Conservation (phyloP, 164 flowering plant genomes). For the Cinnamomum chago region DNA sequence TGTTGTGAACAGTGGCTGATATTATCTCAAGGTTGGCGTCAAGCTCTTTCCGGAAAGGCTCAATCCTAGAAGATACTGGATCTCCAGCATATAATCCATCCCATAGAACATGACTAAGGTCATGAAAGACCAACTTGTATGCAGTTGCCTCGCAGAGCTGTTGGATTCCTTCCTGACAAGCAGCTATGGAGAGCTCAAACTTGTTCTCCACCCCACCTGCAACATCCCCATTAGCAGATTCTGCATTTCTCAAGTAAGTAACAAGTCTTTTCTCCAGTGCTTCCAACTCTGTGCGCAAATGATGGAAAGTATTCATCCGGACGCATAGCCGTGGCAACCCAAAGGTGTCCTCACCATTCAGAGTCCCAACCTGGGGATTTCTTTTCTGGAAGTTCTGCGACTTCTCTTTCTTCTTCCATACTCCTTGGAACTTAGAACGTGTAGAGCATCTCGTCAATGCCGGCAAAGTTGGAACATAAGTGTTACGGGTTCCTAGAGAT, state of each 20-base stretch:
- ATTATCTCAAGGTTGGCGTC: slow-evolving; percentile 54
- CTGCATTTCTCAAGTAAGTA: slow-evolving; percentile 38
- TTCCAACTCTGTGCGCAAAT: slow-evolving; percentile 56
- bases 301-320: slow-evolving; percentile 76
- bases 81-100: slow-evolving; percentile 76
- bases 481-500: slow-evolving; percentile 65
- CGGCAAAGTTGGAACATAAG: slow-evolving; percentile 82
- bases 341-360: slow-evolving; percentile 39
- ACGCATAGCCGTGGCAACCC: slow-evolving; percentile 68
- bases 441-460: slow-evolving; percentile 82
- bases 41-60: slow-evolving; percentile 63
- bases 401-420: slow-evolving; percentile 84
- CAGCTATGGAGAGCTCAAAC: slow-evolving; percentile 57
- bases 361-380: slow-evolving; percentile 56
- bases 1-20: slow-evolving; percentile 55
- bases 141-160: slow-evolving; percentile 74
- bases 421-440: slow-evolving; percentile 65
- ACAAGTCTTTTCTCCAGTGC: slow-evolving; percentile 45
- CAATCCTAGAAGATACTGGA: slow-evolving; percentile 57
- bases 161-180: slow-evolving; percentile 71
- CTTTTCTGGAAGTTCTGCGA: slow-evolving; percentile 34
- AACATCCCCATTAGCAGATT: slow-evolving; percentile 32
- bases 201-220: slow-evolving; percentile 36
- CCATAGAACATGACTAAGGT: slow-evolving; percentile 64
- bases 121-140: slow-evolving; percentile 65